Evolutionary conservation across 2,329 filamentous ascomycete genomes (phyloP), one percentile per base, ranked within the genome.

Genomic region (Coniella vitis): DNA sequence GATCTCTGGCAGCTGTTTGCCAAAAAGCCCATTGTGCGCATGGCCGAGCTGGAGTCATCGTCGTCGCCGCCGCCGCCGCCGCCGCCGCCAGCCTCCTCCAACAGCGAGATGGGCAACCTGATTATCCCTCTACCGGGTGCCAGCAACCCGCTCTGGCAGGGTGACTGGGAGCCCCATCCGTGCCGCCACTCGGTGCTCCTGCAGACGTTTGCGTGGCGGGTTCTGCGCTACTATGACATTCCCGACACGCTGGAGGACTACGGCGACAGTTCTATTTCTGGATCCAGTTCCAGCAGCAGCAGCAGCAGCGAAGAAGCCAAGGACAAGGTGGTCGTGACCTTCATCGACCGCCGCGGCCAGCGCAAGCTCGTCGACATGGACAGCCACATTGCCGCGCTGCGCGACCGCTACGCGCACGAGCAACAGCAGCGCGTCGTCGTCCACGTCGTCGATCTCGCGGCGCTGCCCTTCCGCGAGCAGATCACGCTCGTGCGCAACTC

Each of bases 111-210:
- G 16, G 54, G 58, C 38, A 64, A 65, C 45, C 29, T 71, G 31
- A 64, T 72, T 45, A 51, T 71, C 17, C 69, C 69, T 1, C 55
- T 72, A 3, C 58, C 69, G 10, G 69, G 69, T 38, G 65, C 59
- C 17, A 64, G 61, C 55, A 71, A 69, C 52, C 67, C 69, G 1
- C 53, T 68, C 16, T 72, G 69, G 69, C 42, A 45, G 17, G 65
- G 63, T n/a, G 66, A 71, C 51, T 69, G 64, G 62, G 55, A 59
- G 4, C 45, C 58, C 5, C 57, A 58, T 17, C 49, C 58, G 25
- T 72, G 68, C 53, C 48, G 47, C n/a, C 52, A 56, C 9, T 62
- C 64, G 0, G 51, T 56, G 9, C 57, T 64, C 2, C 55, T 69
- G n/a, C 40, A 49, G 20, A 61, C 60, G 2, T 69, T 70, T 48